Base-by-base conservation (phyloP, 2,329 filamentous ascomycete genomes). In the Pseudogymnoascus sp. region DNA sequence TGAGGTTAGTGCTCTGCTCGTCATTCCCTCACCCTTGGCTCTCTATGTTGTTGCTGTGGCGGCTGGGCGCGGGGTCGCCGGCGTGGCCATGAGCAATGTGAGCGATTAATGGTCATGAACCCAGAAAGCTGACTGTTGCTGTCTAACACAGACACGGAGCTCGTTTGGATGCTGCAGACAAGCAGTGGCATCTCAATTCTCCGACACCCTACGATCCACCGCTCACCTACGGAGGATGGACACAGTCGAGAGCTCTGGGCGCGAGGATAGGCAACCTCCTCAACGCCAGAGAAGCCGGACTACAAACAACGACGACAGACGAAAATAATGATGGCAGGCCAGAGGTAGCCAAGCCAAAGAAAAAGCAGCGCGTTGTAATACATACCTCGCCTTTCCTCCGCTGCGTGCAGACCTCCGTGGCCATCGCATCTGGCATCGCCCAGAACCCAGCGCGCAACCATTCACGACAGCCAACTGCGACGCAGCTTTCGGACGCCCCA, bases 181-280 rank as follows among this genome's bases (percentile, higher is more conserved):
- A 93, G 74, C 86, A 91, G 75, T 99, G 95, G 95, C 91, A 97
- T 75, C 83, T 96, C 62, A 89, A 90, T 31, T 96, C 95, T 5
- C 90, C 93, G 1, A 93, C 91, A 5, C 95, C 95, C 1, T 99
- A 98, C 79, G 93, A 99, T 68, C 91, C 95, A 68, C 95, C 95
- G 60, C 82, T 99, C 64, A 96, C 93, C 2, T 98, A 97, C 73
- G 90, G 91, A 69, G 95, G 95, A 67, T 97, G 95, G 89, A 85
- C 88, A 12, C 95, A 98, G 75, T 88, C 90, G 62, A 87, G 89
- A 69, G 85, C 88, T 4, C 84, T 97, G 24, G 95, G 95, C 14
- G 82, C 87, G 65, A 87, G 91, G 65, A 97, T 99, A 66, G 89
- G 86, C n/a, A 87, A 82, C 69, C 85, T 96, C 31, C 77, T 85